These are phyloP conservation scores for Hymenoscyphus albidus DNA, from an alignment of 2,329 filamentous ascomycete genomes.

Conservation along the genomic window DNA sequence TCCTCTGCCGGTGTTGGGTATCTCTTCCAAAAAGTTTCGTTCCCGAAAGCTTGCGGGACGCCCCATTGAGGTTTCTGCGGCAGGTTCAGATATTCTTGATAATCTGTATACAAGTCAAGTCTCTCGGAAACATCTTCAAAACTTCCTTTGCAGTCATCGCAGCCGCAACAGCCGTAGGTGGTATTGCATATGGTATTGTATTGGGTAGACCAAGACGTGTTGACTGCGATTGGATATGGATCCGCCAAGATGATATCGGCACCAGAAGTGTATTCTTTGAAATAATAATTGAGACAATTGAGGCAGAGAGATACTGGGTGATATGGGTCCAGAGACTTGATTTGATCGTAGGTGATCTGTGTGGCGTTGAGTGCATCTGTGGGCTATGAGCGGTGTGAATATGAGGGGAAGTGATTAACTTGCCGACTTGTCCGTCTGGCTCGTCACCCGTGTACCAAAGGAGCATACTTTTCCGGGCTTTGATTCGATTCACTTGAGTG, in stretches of 20 bases:
- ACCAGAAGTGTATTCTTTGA: slow-evolving; percentile 45
- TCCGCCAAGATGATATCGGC: slow-evolving; percentile 50
- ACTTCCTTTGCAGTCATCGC: slow-evolving; percentile 42
- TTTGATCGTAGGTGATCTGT: slow-evolving; percentile 39
- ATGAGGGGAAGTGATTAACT: background rate
- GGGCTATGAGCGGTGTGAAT: background rate
- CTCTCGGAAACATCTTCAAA: slow-evolving; percentile 44
- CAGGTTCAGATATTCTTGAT: slow-evolving; percentile 38
- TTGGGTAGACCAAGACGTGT: slow-evolving; percentile 42
- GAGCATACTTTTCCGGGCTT: slow-evolving; percentile 13
- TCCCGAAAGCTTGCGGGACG: slow-evolving; percentile 47
- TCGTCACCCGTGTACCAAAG: slow-evolving; percentile 53
- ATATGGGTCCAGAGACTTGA: slow-evolving; percentile 47
- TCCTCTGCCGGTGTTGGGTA: slow-evolving; percentile 44
- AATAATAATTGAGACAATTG: slow-evolving; percentile 52
- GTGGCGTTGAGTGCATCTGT: slow-evolving; percentile 43
- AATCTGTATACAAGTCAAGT: slow-evolving; percentile 40
- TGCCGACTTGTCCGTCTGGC: slow-evolving; percentile 38
- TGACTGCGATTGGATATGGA: slow-evolving; percentile 47
- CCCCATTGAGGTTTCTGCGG: slow-evolving; percentile 45
- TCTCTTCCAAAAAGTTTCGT: slow-evolving; percentile 44
- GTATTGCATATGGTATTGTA: slow-evolving; percentile 47
- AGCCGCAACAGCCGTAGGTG: slow-evolving; percentile 51
- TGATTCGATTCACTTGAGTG: slow-evolving; percentile 29
- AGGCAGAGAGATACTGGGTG: slow-evolving; percentile 49